phyloP scores from a whole-genome alignment of 495 filamentous ascomycete species.

The Aspergillus leporis region DNA sequence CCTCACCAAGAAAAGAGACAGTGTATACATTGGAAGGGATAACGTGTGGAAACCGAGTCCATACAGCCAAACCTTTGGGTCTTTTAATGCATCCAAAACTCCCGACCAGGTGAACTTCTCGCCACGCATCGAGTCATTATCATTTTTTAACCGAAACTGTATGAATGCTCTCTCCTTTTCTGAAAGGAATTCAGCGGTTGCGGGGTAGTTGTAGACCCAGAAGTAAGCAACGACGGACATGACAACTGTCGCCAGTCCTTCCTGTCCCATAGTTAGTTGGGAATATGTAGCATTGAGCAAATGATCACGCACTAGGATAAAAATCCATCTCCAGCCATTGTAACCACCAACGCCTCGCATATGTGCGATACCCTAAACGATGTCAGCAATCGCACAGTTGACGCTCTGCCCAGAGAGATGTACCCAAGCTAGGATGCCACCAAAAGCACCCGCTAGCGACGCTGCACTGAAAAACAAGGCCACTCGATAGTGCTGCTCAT shows the following conservation, averaged over 20 bases:
- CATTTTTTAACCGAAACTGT: constrained; percentile 56
- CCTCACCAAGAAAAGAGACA: constrained; percentile 71
- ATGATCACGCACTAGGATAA: constrained; percentile 60
- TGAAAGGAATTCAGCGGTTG: constrained; percentile 65
- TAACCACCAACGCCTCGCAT: constrained; percentile 64
- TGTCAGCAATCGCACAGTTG: constrained; percentile 1
- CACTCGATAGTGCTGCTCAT: constrained; percentile 70
- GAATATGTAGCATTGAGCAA: neutral
- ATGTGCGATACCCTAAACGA: constrained; percentile 46
- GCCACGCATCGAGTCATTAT: constrained; percentile 60
- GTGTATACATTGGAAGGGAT: constrained; percentile 74
- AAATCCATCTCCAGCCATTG: constrained; percentile 84
- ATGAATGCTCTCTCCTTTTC: constrained; percentile 63
- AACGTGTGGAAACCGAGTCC: constrained; percentile 72
- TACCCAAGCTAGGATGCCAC: constrained; percentile 69
- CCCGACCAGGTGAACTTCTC: constrained; percentile 68
- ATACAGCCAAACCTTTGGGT: constrained; percentile 76
- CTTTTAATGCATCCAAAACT: constrained; percentile 61
- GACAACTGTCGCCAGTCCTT: constrained; percentile 68
- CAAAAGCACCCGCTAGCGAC: constrained; percentile 76
- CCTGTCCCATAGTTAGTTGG: constrained; percentile 34
- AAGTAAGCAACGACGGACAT: constrained; percentile 63
- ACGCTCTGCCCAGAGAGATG: constrained; percentile 9
- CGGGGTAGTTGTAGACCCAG: constrained; percentile 73
- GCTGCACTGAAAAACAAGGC: constrained; percentile 76